Percentiles rank a stretch among this genome's conserved stretches.
Evolutionary conservation across 1,284 basidiomycete species (phyloP).

Genomic region (Rhodotorula glutinis): DNA sequence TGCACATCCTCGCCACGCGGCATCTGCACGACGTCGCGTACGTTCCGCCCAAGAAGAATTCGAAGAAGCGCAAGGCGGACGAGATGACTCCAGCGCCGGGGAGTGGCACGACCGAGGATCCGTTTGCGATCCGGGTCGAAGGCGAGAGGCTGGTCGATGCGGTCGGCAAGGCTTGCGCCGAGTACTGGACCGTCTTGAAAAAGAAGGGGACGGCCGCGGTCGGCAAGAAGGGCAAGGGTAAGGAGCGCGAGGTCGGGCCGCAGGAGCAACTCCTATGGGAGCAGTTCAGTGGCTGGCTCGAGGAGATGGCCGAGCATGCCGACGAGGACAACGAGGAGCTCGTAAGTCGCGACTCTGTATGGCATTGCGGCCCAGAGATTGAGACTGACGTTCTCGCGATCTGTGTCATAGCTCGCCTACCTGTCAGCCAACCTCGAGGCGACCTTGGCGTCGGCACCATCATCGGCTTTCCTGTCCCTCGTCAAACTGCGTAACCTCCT

Average conservation of each 20-base stretch:
- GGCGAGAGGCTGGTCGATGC: slow-evolving; percentile 40
- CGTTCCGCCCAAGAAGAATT: slow-evolving; percentile 15
- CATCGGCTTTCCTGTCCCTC: slow-evolving; percentile 31
- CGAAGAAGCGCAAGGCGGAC: slow-evolving; percentile 24
- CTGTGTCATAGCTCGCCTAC: slow-evolving; percentile 19
- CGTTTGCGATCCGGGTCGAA: slow-evolving; percentile 22
- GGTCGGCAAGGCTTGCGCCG: slow-evolving; percentile 28
- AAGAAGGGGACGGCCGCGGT: neutral
- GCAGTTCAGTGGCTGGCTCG: slow-evolving; percentile 33
- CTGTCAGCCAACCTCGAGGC: slow-evolving; percentile 27
- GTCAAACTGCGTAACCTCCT: slow-evolving; percentile 30
- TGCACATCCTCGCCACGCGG: slow-evolving; percentile 31
- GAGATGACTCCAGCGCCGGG: slow-evolving; percentile 7
- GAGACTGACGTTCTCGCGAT: neutral
- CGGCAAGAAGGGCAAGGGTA: slow-evolving; percentile 27
- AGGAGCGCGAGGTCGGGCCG: slow-evolving; percentile 12
- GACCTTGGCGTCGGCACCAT: slow-evolving; percentile 22
- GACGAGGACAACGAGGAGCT: slow-evolving; percentile 22
- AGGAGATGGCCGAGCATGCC: slow-evolving; percentile 23
- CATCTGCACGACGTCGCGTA: slow-evolving; percentile 37
- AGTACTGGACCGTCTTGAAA: slow-evolving; percentile 35
- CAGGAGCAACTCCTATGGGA: slow-evolving; percentile 29
- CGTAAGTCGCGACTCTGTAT: slow-evolving; percentile 9
- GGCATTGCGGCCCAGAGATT: too few species aligned
- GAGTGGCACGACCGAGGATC: slow-evolving; percentile 8